Percentiles rank a stretch among this genome's conserved stretches.
phyloP scores from a whole-genome alignment of 805 yeast genomes.

The Candida gorgasii region DNA sequence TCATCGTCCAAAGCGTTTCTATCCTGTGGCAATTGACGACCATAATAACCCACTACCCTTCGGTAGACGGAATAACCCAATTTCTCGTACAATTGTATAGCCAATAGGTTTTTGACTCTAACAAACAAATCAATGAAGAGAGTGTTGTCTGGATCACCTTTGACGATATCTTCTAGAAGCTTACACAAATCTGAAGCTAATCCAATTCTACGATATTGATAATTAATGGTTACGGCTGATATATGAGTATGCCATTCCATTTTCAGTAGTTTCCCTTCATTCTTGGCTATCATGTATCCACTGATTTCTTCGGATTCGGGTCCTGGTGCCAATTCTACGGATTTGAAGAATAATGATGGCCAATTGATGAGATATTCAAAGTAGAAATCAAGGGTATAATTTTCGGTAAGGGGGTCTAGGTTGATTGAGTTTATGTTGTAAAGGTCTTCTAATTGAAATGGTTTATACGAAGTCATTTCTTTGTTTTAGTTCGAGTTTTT shows the following conservation, averaged over 20 bases:
- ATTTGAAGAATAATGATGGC: constrained; percentile 88
- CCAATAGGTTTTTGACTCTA: constrained; percentile 78
- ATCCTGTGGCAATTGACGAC: constrained; percentile 49
- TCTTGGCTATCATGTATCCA: constrained; percentile 94
- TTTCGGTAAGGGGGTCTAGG: constrained; percentile 88
- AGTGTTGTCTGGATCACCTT: constrained; percentile 71
- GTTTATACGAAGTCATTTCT: constrained; percentile 81
- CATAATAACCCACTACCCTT: constrained; percentile 88
- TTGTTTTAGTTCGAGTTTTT: neutral
- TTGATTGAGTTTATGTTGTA: constrained; percentile 74
- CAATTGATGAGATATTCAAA: constrained; percentile 78
- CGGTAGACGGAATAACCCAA: constrained; percentile 83
- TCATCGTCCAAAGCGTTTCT: constrained; percentile 57
- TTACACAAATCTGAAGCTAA: constrained; percentile 79
- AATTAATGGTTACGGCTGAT: constrained; percentile 90
- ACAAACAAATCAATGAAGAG: constrained; percentile 91
- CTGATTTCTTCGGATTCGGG: constrained; percentile 48
- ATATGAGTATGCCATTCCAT: constrained; percentile 96
- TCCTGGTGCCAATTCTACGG: constrained; percentile 43
- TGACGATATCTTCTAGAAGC: constrained; percentile 69
- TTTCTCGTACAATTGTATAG: constrained; percentile 79
- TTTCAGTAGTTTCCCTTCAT: constrained; percentile 70
- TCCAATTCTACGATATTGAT: constrained; percentile 80
- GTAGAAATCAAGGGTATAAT: constrained; percentile 82
- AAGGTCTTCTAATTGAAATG: constrained; percentile 85